A percentile compares a stretch with the other conserved stretches of the same genome.
Evolutionary conservation across 495 filamentous ascomycete genomes (phyloP).

Genomic region (Peziza echinospora): DNA sequence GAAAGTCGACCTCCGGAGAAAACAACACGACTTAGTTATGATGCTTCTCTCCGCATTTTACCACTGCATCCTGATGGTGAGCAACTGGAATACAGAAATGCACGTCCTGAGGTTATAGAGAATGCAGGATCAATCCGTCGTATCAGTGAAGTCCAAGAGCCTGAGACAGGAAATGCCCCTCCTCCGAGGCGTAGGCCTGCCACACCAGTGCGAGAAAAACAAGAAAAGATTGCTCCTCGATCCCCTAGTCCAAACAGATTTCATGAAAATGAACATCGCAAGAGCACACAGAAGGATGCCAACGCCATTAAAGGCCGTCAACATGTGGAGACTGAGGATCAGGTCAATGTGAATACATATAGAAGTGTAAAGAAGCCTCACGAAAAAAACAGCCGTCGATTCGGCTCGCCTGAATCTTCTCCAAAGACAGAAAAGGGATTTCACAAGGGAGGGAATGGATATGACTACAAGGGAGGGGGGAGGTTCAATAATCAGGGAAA

Average conservation of each 20-base stretch:
- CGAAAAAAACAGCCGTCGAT: neutral
- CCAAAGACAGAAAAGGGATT: neutral
- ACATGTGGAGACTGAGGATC: neutral
- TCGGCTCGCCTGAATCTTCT: neutral
- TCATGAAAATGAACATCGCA: neutral
- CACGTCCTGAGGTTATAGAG: neutral
- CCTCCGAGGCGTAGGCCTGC: no score
- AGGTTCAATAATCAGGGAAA: neutral
- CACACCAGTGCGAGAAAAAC: neutral
- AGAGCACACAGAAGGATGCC: neutral
- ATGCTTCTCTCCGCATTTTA: neutral
- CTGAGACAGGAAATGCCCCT: no score
- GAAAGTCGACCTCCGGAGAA: constrained; percentile 9
- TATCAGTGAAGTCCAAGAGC: neutral
- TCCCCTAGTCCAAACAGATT: neutral
- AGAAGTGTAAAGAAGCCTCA: neutral
- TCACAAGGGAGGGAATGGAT: neutral
- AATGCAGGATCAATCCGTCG: neutral
- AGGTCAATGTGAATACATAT: neutral
- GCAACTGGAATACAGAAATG: neutral
- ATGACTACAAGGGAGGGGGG: neutral
- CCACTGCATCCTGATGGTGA: neutral
- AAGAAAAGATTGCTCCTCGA: neutral
- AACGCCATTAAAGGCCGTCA: neutral
- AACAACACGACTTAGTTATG: constrained; percentile 5